Conservation (phyloP, 257 asterid species). For the Striga asiatica region DNA sequence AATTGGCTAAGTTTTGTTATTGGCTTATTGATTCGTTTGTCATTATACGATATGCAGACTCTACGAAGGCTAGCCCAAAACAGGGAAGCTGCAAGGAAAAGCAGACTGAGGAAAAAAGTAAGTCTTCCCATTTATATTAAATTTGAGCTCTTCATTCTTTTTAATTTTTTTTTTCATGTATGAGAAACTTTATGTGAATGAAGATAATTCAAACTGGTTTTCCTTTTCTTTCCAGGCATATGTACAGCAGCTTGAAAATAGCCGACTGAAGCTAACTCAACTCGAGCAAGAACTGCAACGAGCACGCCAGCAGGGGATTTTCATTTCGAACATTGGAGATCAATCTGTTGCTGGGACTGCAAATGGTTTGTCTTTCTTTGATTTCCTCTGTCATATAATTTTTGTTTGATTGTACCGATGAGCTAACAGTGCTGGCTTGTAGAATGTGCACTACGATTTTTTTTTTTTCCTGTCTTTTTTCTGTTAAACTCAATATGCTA, state of each 20-base stretch:
- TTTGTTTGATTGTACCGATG: background rate
- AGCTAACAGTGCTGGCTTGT: background rate
- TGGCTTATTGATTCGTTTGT: conserved; percentile 15
- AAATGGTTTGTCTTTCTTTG: conserved; percentile 46
- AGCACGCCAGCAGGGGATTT: conserved; percentile 75
- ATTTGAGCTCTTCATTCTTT: conserved; percentile 10
- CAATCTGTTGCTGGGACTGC: conserved; percentile 51
- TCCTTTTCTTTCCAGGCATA: conserved; percentile 53
- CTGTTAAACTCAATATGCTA: no score
- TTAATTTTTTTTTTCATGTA: background rate
- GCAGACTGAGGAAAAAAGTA: conserved; percentile 87
- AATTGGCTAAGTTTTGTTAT: no score
- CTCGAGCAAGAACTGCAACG: conserved; percentile 91
- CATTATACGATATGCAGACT: conserved; percentile 34
- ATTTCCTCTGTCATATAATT: background rate
- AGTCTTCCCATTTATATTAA: conserved; percentile 16
- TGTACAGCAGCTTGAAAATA: conserved; percentile 90
- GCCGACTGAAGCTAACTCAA: conserved; percentile 79
- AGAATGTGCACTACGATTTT: background rate
- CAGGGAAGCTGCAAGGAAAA: conserved; percentile 96
- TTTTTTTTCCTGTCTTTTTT: no score
- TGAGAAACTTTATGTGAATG: background rate
- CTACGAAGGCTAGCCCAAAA: conserved; percentile 86
- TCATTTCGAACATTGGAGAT: conserved; percentile 63
- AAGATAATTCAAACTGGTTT: background rate